Base-by-base conservation (phyloP, 192 early-diverging fungal species). In the Backusella macrospora region DNA sequence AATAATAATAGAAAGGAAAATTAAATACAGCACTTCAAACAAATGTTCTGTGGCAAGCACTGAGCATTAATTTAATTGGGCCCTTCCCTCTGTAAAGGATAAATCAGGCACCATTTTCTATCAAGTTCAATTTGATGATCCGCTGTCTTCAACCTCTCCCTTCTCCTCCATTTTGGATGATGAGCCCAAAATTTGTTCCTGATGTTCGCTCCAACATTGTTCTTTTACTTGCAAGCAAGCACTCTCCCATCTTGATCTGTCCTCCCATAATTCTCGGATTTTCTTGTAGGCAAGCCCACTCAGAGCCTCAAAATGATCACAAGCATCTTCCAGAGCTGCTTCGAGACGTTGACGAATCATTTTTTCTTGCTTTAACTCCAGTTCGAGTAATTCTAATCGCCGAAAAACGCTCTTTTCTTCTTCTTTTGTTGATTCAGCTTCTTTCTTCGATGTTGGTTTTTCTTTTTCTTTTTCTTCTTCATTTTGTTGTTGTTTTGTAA, bases 201-300 rank as follows among this genome's bases (percentile, higher is more conserved):
- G 65, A 66, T 66, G 65, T 5, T 66, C 65, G 21, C 40, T 38
- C 65, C 65, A 66, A 18, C 65, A 71, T 6, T 39, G 67, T 46
- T 76, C 71, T 38, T 72, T 63, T 26, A 76, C 23, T 44, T 76
- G 74, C 29, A 69, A 69, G n/a, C 74, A 80, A 21, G 65, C 70
- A 55, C 47, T 44, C 44, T 80, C 78, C 74, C 78, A 76, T 1
- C 78, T 65, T 21, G 45, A 62, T 72, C 71, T 74, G 34, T 81
- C 80, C 63, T 81, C 80, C 80, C 80, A 78, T 68, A 86, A 73
- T 37, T 84, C 85, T 29, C 84, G 78, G 7, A 87, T 52, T 62
- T 85, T 84, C 62, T 83, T 84, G 72, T 85, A 87, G 0, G 86
- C 83, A 26, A 85, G 73, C 3, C 84, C 79, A 26, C 75, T 83